phyloP scores from a whole-genome alignment of 192 early-diverging fungal species.

The Tieghemiomyces parasiticus region DNA sequence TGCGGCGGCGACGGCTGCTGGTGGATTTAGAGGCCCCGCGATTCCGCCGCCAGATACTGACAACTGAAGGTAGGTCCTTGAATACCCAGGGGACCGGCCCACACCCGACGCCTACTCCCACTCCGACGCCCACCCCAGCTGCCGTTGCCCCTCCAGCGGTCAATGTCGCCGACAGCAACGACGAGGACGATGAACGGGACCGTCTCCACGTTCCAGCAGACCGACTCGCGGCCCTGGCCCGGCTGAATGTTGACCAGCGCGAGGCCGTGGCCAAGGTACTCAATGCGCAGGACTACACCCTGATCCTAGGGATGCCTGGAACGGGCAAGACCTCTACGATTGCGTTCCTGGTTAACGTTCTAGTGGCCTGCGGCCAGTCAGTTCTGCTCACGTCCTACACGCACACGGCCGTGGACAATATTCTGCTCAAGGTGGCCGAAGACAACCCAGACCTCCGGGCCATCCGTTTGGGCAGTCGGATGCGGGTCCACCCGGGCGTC shows the following conservation, averaged over 20 bases:
- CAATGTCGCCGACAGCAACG: neutral
- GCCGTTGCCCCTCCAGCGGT: neutral
- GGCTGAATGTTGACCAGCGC: constrained; percentile 59
- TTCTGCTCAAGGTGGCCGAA: constrained; percentile 75
- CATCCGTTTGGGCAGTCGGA: constrained; percentile 57
- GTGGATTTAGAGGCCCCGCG: constrained; percentile 60
- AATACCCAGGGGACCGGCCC: too few species aligned
- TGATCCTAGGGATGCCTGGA: constrained; percentile 94
- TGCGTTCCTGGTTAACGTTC: constrained; percentile 49
- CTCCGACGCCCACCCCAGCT: constrained; percentile 10
- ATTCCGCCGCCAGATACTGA: too few species aligned
- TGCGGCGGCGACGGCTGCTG: constrained; percentile 47
- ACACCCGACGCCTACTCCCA: constrained; percentile 3
- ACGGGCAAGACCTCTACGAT: constrained; percentile 93
- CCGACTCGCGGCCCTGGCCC: neutral
- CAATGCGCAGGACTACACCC: constrained; percentile 63
- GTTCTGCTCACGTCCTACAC: constrained; percentile 85
- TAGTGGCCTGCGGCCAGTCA: constrained; percentile 51
- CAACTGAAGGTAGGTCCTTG: too few species aligned
- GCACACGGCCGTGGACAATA: constrained; percentile 84
- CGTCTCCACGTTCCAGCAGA: neutral
- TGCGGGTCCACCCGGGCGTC: constrained; percentile 40
- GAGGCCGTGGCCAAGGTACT: constrained; percentile 56
- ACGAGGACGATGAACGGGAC: neutral
- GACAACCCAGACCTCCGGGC: constrained; percentile 38